Percentiles rank a stretch among this genome's conserved stretches.
Evolutionary conservation across 169 alveolate species (phyloP).

Genomic region (Cryptosporidium baileyi): DNA sequence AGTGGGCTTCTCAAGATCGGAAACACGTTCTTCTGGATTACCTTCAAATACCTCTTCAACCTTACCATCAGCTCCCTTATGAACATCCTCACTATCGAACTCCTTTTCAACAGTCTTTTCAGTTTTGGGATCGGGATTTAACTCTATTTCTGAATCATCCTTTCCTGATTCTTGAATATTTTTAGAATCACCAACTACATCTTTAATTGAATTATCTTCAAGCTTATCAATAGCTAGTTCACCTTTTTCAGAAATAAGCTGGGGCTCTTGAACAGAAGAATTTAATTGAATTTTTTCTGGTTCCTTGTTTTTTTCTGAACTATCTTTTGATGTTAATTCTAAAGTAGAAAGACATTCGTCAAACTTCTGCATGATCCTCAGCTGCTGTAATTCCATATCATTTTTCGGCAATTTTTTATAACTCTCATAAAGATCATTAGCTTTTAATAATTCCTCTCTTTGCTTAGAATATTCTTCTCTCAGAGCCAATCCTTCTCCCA

Average conservation of each 20-base stretch:
- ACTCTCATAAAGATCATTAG: conserved; percentile 37
- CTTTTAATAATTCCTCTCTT: conserved; percentile 58
- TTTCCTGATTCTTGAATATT: neutral
- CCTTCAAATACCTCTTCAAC: neutral
- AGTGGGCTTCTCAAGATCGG: too few relatives aligned
- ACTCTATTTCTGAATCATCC: neutral
- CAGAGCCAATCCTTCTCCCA: conserved; percentile 42
- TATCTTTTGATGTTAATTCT: neutral
- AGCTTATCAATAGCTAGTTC: too few relatives aligned
- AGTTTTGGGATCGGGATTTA: neutral
- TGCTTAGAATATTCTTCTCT: conserved; percentile 44
- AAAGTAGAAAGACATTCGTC: conserved; percentile 13
- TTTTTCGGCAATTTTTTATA: conserved; percentile 51
- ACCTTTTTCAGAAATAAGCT: too few relatives aligned
- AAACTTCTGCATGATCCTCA: conserved; percentile 21
- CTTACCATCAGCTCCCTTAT: neutral
- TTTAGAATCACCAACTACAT: neutral
- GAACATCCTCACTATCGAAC: neutral
- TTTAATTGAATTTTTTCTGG: neutral
- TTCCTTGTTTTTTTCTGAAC: neutral
- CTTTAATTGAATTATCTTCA: neutral
- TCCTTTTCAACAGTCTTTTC: neutral
- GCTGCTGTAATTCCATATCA: conserved; percentile 36
- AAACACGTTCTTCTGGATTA: too few relatives aligned
- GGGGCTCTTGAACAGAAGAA: neutral